These are phyloP conservation scores for Tillandsia leiboldiana DNA, from an alignment of 176 grass and related monocot species.

Conservation along the genomic window DNA sequence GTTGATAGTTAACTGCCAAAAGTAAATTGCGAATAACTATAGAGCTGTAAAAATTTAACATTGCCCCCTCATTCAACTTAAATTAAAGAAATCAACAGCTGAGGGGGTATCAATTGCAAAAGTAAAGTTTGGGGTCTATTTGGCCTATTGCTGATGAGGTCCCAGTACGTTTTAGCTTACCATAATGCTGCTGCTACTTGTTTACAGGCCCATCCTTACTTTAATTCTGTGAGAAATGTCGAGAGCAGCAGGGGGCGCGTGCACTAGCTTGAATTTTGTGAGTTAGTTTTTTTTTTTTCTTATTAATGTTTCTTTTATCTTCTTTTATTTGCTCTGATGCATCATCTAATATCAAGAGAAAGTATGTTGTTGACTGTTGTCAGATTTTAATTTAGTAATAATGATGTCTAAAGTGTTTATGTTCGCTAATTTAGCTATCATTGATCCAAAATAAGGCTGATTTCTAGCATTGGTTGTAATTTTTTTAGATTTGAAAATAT, in stretches of 20 bases:
- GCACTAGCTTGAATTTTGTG: constrained; percentile 20
- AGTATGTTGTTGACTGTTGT: background rate
- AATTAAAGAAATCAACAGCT: background rate
- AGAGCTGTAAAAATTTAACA: constrained; percentile 5
- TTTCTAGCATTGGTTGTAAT: background rate
- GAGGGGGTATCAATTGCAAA: too few relatives aligned
- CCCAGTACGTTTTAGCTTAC: too few relatives aligned
- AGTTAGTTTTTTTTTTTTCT: background rate
- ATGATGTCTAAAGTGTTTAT: too few relatives aligned
- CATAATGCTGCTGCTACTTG: background rate
- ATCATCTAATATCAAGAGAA: background rate
- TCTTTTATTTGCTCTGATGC: background rate
- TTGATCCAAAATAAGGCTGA: too few relatives aligned
- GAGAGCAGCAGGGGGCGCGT: constrained; percentile 26
- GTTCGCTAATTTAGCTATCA: too few relatives aligned
- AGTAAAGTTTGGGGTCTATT: too few relatives aligned
- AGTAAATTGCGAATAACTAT: too few relatives aligned
- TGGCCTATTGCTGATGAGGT: too few relatives aligned
- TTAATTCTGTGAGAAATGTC: constrained; percentile 44
- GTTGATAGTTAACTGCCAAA: background rate
- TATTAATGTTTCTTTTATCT: background rate
- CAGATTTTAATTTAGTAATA: too few relatives aligned
- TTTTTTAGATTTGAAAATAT: background rate
- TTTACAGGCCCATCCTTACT: constrained; percentile 72
- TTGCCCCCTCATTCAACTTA: background rate